Base-by-base conservation (phyloP, 2,329 filamentous ascomycete genomes). In the Aureobasidium musti region DNA sequence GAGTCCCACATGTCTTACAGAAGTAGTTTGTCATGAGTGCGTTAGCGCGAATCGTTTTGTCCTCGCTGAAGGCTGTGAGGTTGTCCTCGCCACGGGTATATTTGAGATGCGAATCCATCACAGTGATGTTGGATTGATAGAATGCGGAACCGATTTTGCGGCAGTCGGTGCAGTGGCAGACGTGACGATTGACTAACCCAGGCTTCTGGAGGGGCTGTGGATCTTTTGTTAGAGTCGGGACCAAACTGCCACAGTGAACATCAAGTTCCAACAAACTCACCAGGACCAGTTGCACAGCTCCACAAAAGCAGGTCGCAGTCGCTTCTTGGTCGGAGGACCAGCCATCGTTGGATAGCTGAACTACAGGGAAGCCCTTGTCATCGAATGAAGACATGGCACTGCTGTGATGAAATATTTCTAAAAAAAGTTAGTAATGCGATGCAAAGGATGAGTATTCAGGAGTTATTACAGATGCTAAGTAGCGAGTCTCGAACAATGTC, bases 151-250 rank as follows among this genome's bases (percentile, higher is more conserved):
- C 87, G 68, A 89, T 79, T 71, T 88, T 88, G 72, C 79, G 84
- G 74, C 84, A 87, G 74, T 88, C 85, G 26, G 75, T 73, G 73
- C 86, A 89, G 77, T 88, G 79, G 76, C 86, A 89, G 70, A 87
- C 71, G 71, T 87, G 87, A 5, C 78, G 81, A 67, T 77, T 75
- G 21, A 83, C 68, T 0, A 87, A 73, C 11, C 79, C 81, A 1
- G 83, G 73, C 71, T 74, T 52, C 79, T 82, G 54, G 33, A 57
- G 49, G 21, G 53, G 63, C 19, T 39, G n/a, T 1, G 5, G 19
- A 30, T 13, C n/a, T 1, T n/a, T 28, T 50, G 37, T 41, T 30
- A 53, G 60, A n/a, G 8, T 19, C 2, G 49, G 21, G 4, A 13
- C 21, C 13, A 26, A 2, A 45, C 1, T 21, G n/a, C n/a, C n/a